Conservation (phyloP, 2,329 filamentous ascomycete genomes). For the Daldinia sp. region DNA sequence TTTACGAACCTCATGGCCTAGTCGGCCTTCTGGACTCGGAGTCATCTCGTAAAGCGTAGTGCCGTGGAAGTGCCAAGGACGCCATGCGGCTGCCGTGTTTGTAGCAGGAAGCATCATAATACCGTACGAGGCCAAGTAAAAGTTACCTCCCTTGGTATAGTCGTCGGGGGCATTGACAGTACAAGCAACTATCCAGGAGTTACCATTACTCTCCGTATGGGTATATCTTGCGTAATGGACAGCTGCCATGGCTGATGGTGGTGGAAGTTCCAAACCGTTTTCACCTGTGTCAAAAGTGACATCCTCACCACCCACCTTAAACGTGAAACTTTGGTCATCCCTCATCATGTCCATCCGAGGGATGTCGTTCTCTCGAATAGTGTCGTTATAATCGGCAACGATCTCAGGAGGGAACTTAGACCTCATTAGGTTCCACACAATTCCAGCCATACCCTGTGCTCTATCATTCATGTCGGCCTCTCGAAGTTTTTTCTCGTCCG, state of each 20-base stretch:
- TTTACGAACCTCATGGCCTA: background rate
- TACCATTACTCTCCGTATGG: constrained; percentile 39
- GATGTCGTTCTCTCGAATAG: constrained; percentile 30
- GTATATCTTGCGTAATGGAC: constrained; percentile 41
- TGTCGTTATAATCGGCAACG: constrained; percentile 39
- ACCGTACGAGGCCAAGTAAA: constrained; percentile 44
- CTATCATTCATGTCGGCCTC: constrained; percentile 24
- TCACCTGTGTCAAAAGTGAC: constrained; percentile 28
- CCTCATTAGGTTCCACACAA: constrained; percentile 44
- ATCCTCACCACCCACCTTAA: constrained; percentile 27
- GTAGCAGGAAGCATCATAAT: constrained; percentile 37
- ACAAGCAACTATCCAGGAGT: constrained; percentile 40
- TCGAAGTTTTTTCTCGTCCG: background rate
- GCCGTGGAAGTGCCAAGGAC: background rate
- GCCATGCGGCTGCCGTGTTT: background rate
- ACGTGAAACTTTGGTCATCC: constrained; percentile 36
- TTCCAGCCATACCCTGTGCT: constrained; percentile 42
- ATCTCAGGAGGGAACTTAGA: constrained; percentile 39
- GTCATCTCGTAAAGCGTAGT: background rate
- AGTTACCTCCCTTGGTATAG: constrained; percentile 37
- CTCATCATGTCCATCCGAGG: constrained; percentile 43
- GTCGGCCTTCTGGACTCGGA: background rate
- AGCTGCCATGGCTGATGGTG: constrained; percentile 35
- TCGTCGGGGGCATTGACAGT: constrained; percentile 32
- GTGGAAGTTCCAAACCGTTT: constrained; percentile 34